phyloP scores from a whole-genome alignment of 345 rosid genomes.

The Carallia brachiata region DNA sequence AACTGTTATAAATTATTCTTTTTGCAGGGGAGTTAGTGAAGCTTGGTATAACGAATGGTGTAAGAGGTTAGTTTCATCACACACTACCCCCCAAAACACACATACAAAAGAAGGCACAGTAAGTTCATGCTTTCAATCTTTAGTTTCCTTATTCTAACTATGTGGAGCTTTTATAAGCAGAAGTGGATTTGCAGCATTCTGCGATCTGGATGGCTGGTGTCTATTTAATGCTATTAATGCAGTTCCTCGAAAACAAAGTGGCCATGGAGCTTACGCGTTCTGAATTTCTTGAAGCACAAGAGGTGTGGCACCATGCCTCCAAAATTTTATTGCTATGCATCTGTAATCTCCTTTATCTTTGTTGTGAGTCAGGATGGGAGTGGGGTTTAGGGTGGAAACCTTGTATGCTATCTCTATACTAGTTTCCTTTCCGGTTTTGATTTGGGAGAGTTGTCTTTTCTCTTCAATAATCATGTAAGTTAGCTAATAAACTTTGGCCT shows the following conservation, averaged over 20 bases:
- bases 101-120: neutral
- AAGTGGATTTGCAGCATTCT: constrained; percentile 83
- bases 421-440: too few relatives aligned
- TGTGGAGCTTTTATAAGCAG: constrained; percentile 40
- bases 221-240: constrained; percentile 87
- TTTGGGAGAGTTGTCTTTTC: too few relatives aligned
- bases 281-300: constrained; percentile 86
- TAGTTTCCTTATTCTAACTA: constrained; percentile 12
- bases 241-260: constrained; percentile 93
- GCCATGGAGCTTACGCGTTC: constrained; percentile 96
- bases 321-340: constrained; percentile 5
- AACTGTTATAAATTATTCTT: constrained; percentile 24
- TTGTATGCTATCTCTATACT: too few relatives aligned
- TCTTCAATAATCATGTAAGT: too few relatives aligned
- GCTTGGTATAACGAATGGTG: constrained; percentile 81
- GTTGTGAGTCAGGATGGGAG: too few relatives aligned
- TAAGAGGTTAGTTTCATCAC: constrained; percentile 50
- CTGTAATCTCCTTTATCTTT: neutral
- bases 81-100: neutral
- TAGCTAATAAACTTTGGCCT: too few relatives aligned
- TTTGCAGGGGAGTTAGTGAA: constrained; percentile 74
- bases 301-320: constrained; percentile 44
- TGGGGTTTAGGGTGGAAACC: too few relatives aligned
- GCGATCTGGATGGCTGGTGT: constrained; percentile 97
- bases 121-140: constrained; percentile 12